Evolutionary conservation across 2,329 filamentous ascomycete genomes (phyloP), one percentile per base, ranked within the genome.

Genomic region (Fusarium marasasianum): DNA sequence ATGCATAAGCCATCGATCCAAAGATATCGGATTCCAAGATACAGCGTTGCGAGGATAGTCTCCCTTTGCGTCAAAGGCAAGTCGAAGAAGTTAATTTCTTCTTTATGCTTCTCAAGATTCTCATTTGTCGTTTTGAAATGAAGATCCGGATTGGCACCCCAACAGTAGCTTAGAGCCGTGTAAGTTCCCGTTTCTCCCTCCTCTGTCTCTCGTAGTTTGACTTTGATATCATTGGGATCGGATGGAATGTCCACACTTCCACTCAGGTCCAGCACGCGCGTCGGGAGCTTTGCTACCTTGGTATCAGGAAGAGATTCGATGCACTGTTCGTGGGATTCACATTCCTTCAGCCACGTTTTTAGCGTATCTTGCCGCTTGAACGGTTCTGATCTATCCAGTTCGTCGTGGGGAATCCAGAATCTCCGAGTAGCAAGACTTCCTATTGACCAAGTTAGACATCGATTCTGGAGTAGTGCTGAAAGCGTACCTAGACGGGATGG

Each of bases 1-100:
- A 71, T 71, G 12, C 67, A 71, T 1, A 70, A 26, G 5, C 66
- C 43, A 10, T 70, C 67, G 1, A 71, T 69, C 66, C 66, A 70
- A 11, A 70, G 14, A 8, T 71, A 50, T 2, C 53, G 61, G 0
- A 71, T 37, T 1, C 59, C 59, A 1, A 70, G 22, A 0, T 66
- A 51, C 1, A 67, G 17, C 0, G 62, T 41, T 0, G 62, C 41
- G 10, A 70, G 50, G 0, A 45, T 43, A 3, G 59, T 35, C 22
- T 59, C 59, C 1, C 50, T 24, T 11, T 65, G 66, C 0, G 35
- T 69, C 18, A 66, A 11, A 3, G 61, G 61, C 1, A 66, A 20
- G 1, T 63, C 55, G 11, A 44, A 66, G 22, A 65, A 63, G 0
- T 18, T 3, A 0, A 66, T 58, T 15, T 38, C 24, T 17, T 43